Base-by-base conservation (phyloP, 345 rosid genomes). In the Acer campestre region DNA sequence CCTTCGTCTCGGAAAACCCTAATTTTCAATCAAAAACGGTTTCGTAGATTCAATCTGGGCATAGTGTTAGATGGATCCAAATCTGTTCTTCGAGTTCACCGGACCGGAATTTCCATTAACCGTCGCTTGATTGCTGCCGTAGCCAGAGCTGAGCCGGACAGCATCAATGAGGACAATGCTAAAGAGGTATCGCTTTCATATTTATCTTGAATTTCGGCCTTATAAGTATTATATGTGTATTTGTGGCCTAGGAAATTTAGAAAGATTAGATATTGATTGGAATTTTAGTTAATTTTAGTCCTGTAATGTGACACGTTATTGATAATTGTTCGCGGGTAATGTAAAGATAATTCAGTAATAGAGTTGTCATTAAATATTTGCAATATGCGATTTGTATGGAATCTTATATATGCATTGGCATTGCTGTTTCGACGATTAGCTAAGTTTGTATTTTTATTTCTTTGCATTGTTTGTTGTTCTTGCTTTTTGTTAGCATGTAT, bases 131-230 rank as follows among this genome's bases (percentile, higher is more conserved):
- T 87, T 68, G 77, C 85, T 0, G 90, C 93, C 44, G 81, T 85
- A 18, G 71, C 89, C 46, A 86, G 88, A 61, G 81, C 88, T 64
- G 93, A 92, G 74, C 74, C 84, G 6, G 87, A 85, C 82, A 80
- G 78, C 18, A 23, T 87, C 73, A 89, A 80, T 46, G 90, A 90
- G 53, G 84, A 62, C 73, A 71, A 74, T 49, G 77, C 80, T 61
- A 74, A 86, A 27, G 81, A 88, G 92, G 89, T 88, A 70, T 18
- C 22, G 7, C 20, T 59, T 22, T n/a, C 18, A 56, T 4, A 35
- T 7, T 17, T 56, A 56, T 59, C 22, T 59, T 2, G 27, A 6
- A 59, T 20, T 59, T 7, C 20, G 27, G n/a, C 20, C 11, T 10
- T 42, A 8, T 42, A 42, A 6, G 61, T 56, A n/a, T 4, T 56